Evolutionary conservation across 441 rosid genomes (phyloP), one percentile per base, ranked within the genome.

Genomic region (Eutrema salsugineum): DNA sequence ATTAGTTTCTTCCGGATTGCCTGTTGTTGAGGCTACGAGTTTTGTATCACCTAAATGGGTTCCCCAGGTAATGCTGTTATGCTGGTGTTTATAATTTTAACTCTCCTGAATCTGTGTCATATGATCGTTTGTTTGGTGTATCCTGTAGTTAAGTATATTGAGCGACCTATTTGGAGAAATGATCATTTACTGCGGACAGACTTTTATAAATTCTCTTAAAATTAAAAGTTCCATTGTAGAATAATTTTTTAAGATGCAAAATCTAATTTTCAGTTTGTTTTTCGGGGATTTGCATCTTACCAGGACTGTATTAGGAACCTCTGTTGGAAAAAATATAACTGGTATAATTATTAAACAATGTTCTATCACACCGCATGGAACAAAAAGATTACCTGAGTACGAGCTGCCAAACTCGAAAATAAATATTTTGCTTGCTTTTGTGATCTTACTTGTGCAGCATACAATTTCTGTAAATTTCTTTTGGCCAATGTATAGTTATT

Each of bases 41-140:
- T 95, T 95, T 82, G 99, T 95, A 60, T 95, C 99, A 14, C 99
- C 98, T 11, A 95, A 91, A 82, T 95, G 97, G 98, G 97, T 92
- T 80, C 98, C 98, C 59, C 98, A 89, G 97, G 99, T 95, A 85
- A 54, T 60, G 42, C 16, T 60, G 15, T 39, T 43, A 35, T 33
- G 30, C 42, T 54, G 54, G 11, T 62, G 15, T 33, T 11, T 56
- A 38, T 16, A 6, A 30, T 11, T 17, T 38, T 30, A 19, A 28
- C 30, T 28, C 4, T 28, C 30, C 3, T 28, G 30, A 28, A 28
- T n/a, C n/a, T n/a, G n/a, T n/a, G n/a, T n/a, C n/a, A n/a, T n/a
- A n/a, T n/a, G n/a, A n/a, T n/a, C n/a, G n/a, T n/a, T n/a, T n/a
- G n/a, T n/a, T n/a, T n/a, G n/a, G n/a, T n/a, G n/a, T n/a, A n/a